phyloP scores from a whole-genome alignment of 2,329 filamentous ascomycete species.

The Bipolaris victoriae region DNA sequence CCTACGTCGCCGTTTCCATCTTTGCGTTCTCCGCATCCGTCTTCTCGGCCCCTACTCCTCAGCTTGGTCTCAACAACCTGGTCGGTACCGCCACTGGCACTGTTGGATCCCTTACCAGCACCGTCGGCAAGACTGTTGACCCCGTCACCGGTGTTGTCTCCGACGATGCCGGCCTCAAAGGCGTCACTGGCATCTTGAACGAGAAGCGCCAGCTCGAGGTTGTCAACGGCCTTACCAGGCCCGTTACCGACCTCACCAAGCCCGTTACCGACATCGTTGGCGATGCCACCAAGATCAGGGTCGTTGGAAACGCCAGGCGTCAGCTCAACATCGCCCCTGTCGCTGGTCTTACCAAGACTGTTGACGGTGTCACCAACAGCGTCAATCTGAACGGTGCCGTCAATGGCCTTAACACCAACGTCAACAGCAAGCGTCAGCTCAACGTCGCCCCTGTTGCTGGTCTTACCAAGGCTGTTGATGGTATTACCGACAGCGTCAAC shows the following conservation, averaged over 20 bases:
- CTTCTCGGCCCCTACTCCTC: constrained; percentile 23
- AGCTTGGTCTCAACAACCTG: constrained; percentile 12
- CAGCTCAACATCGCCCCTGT: not conserved
- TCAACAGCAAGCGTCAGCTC: not conserved
- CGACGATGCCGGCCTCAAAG: constrained; percentile 17
- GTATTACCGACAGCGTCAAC: not conserved
- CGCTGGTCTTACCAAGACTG: not conserved
- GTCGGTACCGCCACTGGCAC: constrained; percentile 6
- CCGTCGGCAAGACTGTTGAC: constrained; percentile 14
- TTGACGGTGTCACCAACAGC: not conserved
- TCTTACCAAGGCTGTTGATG: not conserved
- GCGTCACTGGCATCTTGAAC: constrained; percentile 7
- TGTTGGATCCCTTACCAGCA: constrained; percentile 9
- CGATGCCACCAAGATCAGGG: not conserved
- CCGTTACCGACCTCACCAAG: not conserved
- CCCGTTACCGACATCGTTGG: not conserved
- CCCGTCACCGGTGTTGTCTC: constrained; percentile 11
- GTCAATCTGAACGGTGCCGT: not conserved
- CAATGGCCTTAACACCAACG: not conserved
- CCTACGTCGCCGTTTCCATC: constrained; percentile 21
- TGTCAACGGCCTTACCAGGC: not conserved
- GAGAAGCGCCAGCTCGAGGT: not conserved
- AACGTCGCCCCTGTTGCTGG: not conserved
- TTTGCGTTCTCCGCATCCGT: constrained; percentile 25
- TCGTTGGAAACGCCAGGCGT: constrained; percentile 3